phyloP scores from a whole-genome alignment of 768 basidiomycete species.

The Leccinum subgranulosum region DNA sequence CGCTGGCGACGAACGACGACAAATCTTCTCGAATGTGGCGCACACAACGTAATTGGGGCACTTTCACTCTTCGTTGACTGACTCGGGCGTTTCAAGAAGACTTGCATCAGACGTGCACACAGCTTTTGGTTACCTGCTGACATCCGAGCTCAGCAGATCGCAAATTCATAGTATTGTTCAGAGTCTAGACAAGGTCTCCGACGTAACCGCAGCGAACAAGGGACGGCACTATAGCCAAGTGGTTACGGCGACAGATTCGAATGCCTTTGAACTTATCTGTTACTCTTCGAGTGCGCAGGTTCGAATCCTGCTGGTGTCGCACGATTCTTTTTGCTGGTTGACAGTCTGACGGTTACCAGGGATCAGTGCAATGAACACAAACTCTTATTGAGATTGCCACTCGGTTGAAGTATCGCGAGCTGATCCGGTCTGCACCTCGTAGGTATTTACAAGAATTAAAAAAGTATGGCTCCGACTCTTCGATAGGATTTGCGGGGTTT shows the following conservation, averaged over 20 bases:
- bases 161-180: not conserved
- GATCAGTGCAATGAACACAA: not conserved
- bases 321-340: slow-evolving; percentile 7
- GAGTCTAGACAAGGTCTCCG: no score
- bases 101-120: not conserved
- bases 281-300: slow-evolving; percentile 68
- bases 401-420: not conserved
- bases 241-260: slow-evolving; percentile 78
- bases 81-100: not conserved
- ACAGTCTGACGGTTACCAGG: not conserved
- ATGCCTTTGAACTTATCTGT: slow-evolving; percentile 42
- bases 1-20: not conserved
- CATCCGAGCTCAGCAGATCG: not conserved
- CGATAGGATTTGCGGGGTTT: slow-evolving; percentile 11
- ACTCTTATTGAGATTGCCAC: slow-evolving; percentile 1
- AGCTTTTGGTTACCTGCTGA: not conserved
- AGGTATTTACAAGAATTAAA: not conserved
- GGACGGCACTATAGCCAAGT: slow-evolving; percentile 62
- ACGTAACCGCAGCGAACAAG: no score
- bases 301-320: slow-evolving; percentile 66
- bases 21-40: not conserved
- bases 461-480: not conserved
- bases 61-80: not conserved
- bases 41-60: slow-evolving; percentile 3
- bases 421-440: no score